These are phyloP conservation scores for Penstemon barbatus DNA, from an alignment of 257 asterid species.

Conservation along the genomic window DNA sequence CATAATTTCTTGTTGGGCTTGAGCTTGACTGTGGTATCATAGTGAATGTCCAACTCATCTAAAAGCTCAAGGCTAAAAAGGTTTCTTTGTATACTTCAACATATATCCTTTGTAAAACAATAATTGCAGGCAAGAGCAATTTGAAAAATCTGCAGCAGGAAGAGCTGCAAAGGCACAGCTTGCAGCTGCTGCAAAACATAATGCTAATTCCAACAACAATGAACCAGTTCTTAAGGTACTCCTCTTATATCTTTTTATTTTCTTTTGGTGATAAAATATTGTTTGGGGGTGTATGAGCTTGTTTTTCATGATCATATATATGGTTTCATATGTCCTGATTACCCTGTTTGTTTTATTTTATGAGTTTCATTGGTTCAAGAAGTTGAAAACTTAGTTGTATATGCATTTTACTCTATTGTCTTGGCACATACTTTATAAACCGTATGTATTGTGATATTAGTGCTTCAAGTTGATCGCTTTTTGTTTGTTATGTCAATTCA, in stretches of 20 bases:
- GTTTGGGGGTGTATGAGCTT: background rate
- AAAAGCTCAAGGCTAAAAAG: no score
- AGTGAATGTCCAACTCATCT: no score
- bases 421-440: conserved; percentile 1
- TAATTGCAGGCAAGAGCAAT: conserved; percentile 75
- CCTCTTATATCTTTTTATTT: background rate
- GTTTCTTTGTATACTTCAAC: no score
- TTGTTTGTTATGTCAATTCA: conserved; percentile 45
- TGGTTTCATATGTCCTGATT: background rate
- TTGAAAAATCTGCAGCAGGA: conserved; percentile 85
- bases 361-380: background rate
- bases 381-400: background rate
- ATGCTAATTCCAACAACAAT: conserved; percentile 64
- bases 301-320: background rate
- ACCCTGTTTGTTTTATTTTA: background rate
- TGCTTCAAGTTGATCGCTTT: conserved; percentile 23
- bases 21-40: no score
- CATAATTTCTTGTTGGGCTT: no score
- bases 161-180: conserved; percentile 85
- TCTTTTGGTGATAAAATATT: background rate
- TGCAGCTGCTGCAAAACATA: conserved; percentile 77
- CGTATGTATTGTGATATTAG: conserved; percentile 13
- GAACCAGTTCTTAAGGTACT: conserved; percentile 88
- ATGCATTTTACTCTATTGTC: conserved; percentile 8
- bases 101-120: background rate